A percentile compares a stretch with the other conserved stretches of the same genome.
Conservation (phyloP, 1,284 basidiomycete genomes). For the Rhodotorula sp. region DNA sequence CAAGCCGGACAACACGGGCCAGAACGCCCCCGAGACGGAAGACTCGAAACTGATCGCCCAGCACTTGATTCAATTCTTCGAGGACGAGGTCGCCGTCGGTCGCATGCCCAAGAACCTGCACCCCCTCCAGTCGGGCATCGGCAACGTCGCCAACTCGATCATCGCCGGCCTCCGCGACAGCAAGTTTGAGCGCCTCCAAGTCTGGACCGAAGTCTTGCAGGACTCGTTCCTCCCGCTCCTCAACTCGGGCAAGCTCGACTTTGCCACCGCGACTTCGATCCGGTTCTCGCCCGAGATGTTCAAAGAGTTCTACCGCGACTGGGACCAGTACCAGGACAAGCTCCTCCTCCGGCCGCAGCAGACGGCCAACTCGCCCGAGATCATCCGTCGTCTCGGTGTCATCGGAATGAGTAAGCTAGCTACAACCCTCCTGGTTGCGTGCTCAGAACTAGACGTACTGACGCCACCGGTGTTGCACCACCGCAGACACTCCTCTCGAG, state of each 20-base stretch:
- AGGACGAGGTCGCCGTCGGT: conserved; percentile 55
- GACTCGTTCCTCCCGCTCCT: conserved; percentile 53
- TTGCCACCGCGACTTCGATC: conserved; percentile 59
- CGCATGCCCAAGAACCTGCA: conserved; percentile 56
- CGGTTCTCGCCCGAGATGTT: conserved; percentile 56
- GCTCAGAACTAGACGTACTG: no score
- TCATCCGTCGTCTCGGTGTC: conserved; percentile 14
- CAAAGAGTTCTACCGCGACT: conserved; percentile 54
- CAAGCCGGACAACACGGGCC: conserved; percentile 57
- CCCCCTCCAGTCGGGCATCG: conserved; percentile 57
- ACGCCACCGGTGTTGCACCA: neutral
- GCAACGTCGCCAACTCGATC: conserved; percentile 56
- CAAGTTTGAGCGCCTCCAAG: conserved; percentile 57
- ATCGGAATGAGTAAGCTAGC: conserved; percentile 32
- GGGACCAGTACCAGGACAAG: conserved; percentile 56
- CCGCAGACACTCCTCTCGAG: conserved; percentile 55
- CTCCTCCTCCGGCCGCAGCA: conserved; percentile 60
- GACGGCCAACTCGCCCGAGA: conserved; percentile 57
- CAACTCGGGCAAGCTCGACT: conserved; percentile 57
- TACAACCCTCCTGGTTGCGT: no score
- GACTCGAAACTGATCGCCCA: conserved; percentile 54
- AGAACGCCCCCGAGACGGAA: conserved; percentile 56
- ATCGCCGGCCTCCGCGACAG: conserved; percentile 58
- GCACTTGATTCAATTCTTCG: conserved; percentile 58
- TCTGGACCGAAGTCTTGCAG: conserved; percentile 55